These are phyloP conservation scores for Sphagnum contortum DNA, from an alignment of 225 moss, liverwort and hornwort species.

Conservation along the genomic window DNA sequence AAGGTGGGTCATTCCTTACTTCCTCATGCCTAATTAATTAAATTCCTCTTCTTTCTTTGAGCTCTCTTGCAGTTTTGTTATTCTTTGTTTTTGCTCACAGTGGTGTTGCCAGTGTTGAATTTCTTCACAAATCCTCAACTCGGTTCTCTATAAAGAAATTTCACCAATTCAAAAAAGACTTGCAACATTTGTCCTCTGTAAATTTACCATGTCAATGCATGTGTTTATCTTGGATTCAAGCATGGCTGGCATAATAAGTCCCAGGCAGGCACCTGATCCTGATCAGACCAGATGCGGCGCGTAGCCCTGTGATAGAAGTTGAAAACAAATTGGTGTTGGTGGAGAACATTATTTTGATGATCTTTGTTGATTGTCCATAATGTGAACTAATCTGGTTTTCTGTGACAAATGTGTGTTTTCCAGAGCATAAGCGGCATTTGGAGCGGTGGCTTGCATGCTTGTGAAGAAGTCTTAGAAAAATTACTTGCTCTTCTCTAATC, in stretches of 20 bases:
- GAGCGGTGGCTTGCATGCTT: constrained; percentile 13
- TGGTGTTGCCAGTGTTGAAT: constrained; percentile 2
- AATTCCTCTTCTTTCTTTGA: not conserved
- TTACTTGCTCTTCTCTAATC: not conserved
- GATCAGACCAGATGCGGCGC: too few species aligned
- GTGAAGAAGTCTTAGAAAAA: not conserved
- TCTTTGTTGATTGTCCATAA: not conserved
- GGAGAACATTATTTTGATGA: not conserved
- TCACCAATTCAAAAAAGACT: too few species aligned
- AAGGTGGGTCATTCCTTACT: constrained; percentile 15
- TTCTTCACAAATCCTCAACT: constrained; percentile 5
- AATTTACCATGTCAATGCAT: too few species aligned
- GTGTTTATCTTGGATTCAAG: too few species aligned
- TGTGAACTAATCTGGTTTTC: not conserved
- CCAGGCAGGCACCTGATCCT: too few species aligned
- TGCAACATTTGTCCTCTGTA: too few species aligned
- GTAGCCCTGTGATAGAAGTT: not conserved
- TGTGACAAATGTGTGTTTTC: not conserved
- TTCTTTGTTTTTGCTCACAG: not conserved
- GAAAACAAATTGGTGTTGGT: not conserved
- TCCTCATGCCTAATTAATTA: constrained; percentile 1
- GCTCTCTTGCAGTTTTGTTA: not conserved
- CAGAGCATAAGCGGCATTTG: constrained; percentile 8
- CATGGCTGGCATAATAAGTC: too few species aligned
- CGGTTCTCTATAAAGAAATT: not conserved